phyloP scores from a whole-genome alignment of 371 early-diverging fungal genomes.

The Saksenaea oblongispora region DNA sequence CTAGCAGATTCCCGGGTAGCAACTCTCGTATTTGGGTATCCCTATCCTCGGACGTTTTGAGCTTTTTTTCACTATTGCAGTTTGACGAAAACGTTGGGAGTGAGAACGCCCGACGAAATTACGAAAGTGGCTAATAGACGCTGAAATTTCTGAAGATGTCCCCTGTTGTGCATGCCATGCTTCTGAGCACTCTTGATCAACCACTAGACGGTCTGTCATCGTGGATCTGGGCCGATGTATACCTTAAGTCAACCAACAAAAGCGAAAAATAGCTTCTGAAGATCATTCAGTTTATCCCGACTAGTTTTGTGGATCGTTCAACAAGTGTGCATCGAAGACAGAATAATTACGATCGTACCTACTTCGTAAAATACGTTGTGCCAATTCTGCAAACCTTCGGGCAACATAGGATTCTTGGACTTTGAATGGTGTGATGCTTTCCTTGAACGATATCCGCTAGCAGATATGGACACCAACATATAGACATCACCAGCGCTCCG shows the following conservation, averaged over 20 bases:
- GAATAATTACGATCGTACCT: not conserved
- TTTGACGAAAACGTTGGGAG: too few relatives aligned
- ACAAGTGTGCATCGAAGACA: constrained; percentile 1
- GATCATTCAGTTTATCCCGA: not conserved
- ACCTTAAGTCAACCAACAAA: not conserved
- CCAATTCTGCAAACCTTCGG: not conserved
- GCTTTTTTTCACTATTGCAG: too few relatives aligned
- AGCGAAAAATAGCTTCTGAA: constrained; percentile 6
- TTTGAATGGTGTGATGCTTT: too few relatives aligned
- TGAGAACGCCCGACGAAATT: too few relatives aligned
- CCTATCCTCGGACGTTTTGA: too few relatives aligned
- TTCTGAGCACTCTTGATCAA: constrained; percentile 3
- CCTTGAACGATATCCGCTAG: not conserved
- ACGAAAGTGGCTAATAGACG: too few relatives aligned
- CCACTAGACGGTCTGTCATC: not conserved
- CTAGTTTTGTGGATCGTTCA: not conserved
- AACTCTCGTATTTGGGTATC: too few relatives aligned
- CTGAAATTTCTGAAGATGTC: too few relatives aligned
- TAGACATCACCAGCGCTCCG: constrained; percentile 2
- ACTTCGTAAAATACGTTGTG: constrained; percentile 1
- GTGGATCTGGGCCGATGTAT: not conserved
- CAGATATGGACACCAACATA: not conserved
- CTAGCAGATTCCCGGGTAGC: too few relatives aligned
- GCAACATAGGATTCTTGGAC: too few relatives aligned
- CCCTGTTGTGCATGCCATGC: not conserved